Conservation (phyloP, 441 rosid species). For the Arabidopsis lyrata region DNA sequence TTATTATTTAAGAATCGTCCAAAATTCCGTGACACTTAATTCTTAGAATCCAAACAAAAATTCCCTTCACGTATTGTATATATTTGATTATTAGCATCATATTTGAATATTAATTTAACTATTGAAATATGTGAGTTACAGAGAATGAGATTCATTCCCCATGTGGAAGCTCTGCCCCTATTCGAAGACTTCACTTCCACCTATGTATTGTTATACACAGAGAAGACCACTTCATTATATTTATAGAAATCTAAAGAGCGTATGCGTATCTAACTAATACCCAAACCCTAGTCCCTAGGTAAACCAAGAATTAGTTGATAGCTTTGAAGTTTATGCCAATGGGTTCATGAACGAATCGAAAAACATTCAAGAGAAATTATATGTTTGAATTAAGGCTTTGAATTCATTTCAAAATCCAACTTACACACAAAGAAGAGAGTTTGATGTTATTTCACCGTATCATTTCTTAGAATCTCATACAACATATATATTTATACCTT, state of each 20-base stretch:
- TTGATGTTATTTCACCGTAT: background rate
- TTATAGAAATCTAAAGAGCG: background rate
- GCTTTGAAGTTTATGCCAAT: conserved; percentile 6
- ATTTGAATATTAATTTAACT: conserved; percentile 11
- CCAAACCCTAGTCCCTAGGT: conserved; percentile 23
- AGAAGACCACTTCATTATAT: conserved; percentile 15
- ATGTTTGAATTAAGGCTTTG: too few relatives aligned
- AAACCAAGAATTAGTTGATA: conserved; percentile 20
- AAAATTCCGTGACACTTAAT: conserved; percentile 39
- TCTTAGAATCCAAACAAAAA: conserved; percentile 34
- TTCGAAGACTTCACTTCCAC: conserved; percentile 40
- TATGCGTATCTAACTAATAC: conserved; percentile 27
- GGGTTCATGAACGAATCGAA: too few relatives aligned
- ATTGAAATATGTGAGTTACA: conserved; percentile 20
- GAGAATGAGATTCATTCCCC: conserved; percentile 40
- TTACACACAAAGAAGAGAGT: too few relatives aligned
- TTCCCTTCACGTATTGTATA: conserved; percentile 23
- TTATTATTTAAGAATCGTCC: conserved; percentile 19
- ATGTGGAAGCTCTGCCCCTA: conserved; percentile 36
- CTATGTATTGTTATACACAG: conserved; percentile 32
- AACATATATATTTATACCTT: too few relatives aligned
- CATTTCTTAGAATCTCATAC: background rate
- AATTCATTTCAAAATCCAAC: too few relatives aligned
- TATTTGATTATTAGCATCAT: background rate
- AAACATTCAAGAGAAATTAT: too few relatives aligned